A percentile compares a stretch with the other conserved stretches of the same genome.
phyloP scores from a whole-genome alignment of 805 yeast genomes.

The Ogataea saltuana region DNA sequence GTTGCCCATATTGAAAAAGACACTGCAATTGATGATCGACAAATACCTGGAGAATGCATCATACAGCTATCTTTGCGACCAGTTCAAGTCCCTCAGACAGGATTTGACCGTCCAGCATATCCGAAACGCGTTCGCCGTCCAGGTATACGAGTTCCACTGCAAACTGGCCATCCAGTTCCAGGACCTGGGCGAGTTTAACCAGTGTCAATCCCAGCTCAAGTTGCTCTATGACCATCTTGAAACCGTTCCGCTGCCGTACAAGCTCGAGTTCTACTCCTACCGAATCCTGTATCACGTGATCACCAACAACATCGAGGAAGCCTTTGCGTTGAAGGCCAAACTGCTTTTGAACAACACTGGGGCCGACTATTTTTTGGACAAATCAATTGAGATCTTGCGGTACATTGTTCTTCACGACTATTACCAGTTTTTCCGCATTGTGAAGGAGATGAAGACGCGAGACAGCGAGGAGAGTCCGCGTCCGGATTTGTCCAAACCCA shows the following conservation, averaged over 20 bases:
- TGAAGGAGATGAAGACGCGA: slow-evolving; percentile 18
- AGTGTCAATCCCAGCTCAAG: slow-evolving; percentile 82
- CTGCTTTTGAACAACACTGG: slow-evolving; percentile 17
- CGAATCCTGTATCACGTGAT: slow-evolving; percentile 72
- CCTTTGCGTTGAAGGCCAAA: slow-evolving; percentile 42
- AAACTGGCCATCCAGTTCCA: slow-evolving; percentile 78
- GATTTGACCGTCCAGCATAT: slow-evolving; percentile 92
- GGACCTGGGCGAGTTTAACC: slow-evolving; percentile 93
- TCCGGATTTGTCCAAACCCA: slow-evolving; percentile 1
- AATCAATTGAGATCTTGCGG: slow-evolving; percentile 40
- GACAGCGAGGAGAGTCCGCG: slow-evolving; percentile 35
- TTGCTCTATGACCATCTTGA: slow-evolving; percentile 51
- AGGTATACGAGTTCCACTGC: slow-evolving; percentile 84
- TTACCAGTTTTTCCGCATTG: slow-evolving; percentile 49
- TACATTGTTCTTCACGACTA: slow-evolving; percentile 47
- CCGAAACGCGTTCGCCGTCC: slow-evolving; percentile 70
- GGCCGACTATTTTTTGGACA: slow-evolving; percentile 24
- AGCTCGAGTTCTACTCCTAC: slow-evolving; percentile 70
- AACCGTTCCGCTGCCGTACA: slow-evolving; percentile 29
- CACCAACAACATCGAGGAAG: slow-evolving; percentile 64
- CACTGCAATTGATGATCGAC: slow-evolving; percentile 53
- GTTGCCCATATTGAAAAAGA: slow-evolving; percentile 52
- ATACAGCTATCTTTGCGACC: slow-evolving; percentile 83
- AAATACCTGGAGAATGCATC: slow-evolving; percentile 53
- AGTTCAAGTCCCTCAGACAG: slow-evolving; percentile 88